A percentile compares a stretch with the other conserved stretches of the same genome.
These are phyloP conservation scores for Canavalia ensiformis DNA, from an alignment of 306 rosid genomes.

Conservation along the genomic window DNA sequence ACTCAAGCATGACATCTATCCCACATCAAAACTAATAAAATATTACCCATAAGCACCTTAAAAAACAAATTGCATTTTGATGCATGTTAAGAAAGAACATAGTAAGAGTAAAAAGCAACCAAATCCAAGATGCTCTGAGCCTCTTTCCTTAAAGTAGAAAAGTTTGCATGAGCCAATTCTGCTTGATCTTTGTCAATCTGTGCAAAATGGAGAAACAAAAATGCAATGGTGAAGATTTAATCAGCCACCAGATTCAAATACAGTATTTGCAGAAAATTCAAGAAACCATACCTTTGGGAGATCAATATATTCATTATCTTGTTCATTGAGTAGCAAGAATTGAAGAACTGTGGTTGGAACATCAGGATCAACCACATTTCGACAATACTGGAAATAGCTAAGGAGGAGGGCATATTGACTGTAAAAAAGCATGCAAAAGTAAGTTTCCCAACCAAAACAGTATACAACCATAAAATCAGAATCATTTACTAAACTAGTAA, in stretches of 20 bases:
- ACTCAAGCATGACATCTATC: background rate
- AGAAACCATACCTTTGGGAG: constrained; percentile 78
- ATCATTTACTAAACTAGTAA: constrained; percentile 26
- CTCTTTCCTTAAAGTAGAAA: constrained; percentile 86
- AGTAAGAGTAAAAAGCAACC: constrained; percentile 60
- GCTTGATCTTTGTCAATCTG: constrained; percentile 93
- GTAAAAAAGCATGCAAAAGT: constrained; percentile 56
- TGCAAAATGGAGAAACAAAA: constrained; percentile 3
- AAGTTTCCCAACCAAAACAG: constrained; percentile 54
- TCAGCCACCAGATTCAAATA: constrained; percentile 8
- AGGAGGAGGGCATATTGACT: constrained; percentile 95
- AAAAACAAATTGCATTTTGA: background rate
- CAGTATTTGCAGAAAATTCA: background rate
- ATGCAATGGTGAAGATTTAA: constrained; percentile 22
- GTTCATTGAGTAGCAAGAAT: constrained; percentile 77
- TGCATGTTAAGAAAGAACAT: too few species aligned
- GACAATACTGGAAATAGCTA: constrained; percentile 97
- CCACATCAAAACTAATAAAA: constrained; percentile 1
- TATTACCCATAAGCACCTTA: background rate
- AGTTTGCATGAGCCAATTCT: constrained; percentile 87
- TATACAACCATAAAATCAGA: constrained; percentile 41
- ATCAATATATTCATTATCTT: constrained; percentile 86
- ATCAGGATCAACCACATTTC: constrained; percentile 87
- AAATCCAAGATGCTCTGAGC: constrained; percentile 85
- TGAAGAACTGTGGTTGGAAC: constrained; percentile 91